Evolutionary conservation across 2,329 filamentous ascomycete species (phyloP).

Genomic region (Fusarium begoniae): DNA sequence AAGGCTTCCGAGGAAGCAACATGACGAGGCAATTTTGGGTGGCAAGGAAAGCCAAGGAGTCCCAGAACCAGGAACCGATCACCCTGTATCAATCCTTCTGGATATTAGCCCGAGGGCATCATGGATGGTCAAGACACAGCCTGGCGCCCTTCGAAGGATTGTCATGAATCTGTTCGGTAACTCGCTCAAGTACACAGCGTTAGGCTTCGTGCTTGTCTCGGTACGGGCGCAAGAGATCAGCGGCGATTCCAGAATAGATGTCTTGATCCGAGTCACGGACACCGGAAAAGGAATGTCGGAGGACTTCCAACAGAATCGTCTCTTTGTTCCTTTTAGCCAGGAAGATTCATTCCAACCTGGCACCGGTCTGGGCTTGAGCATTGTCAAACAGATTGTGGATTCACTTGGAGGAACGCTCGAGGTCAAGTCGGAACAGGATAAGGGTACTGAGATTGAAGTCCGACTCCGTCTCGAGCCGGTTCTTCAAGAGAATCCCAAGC

Average conservation of each 20-base stretch:
- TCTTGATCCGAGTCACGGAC: constrained; percentile 63
- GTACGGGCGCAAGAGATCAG: constrained; percentile 40
- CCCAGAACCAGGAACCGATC: constrained; percentile 34
- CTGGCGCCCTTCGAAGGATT: constrained; percentile 61
- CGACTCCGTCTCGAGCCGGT: constrained; percentile 51
- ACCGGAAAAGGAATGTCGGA: constrained; percentile 72
- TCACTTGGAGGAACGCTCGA: constrained; percentile 68
- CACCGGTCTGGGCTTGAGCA: constrained; percentile 69
- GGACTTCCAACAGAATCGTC: constrained; percentile 66
- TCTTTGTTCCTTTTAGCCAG: constrained; percentile 71
- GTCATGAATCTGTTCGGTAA: constrained; percentile 72
- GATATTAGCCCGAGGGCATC: constrained; percentile 56
- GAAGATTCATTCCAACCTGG: constrained; percentile 69
- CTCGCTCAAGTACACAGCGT: constrained; percentile 68
- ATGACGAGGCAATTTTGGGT: not conserved
- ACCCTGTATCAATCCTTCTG: constrained; percentile 57
- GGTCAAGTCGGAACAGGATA: constrained; percentile 61
- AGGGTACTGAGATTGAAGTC: constrained; percentile 65
- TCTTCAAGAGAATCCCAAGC: not conserved
- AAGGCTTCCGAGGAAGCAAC: constrained; percentile 12
- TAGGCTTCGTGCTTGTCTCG: constrained; percentile 59
- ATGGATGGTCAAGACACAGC: constrained; percentile 64
- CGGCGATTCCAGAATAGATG: constrained; percentile 34
- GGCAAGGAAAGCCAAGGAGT: not conserved
- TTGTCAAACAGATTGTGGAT: constrained; percentile 69